These are phyloP conservation scores for Quercus tomentella DNA, from an alignment of 331 rosid genomes.

Conservation along the genomic window DNA sequence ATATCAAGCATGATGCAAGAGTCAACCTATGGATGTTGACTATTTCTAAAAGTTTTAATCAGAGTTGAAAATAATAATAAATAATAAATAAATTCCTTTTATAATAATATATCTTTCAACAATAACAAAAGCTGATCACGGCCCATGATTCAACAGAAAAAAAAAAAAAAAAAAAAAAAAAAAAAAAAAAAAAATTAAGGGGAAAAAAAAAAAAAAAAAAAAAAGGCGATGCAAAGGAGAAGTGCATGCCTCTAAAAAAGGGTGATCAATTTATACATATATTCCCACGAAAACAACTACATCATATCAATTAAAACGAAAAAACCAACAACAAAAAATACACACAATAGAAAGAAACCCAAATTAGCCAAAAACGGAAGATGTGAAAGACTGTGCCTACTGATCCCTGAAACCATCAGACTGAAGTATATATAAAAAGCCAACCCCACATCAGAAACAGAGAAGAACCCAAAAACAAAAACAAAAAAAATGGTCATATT, in stretches of 20 bases:
- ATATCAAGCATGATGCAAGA: neutral
- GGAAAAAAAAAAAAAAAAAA: neutral
- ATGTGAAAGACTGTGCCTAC: no score
- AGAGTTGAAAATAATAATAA: neutral
- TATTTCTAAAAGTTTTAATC: neutral
- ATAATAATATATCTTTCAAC: neutral
- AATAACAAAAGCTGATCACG: neutral
- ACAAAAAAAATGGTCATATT: neutral
- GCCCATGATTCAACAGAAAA: no score
- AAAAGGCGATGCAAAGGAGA: no score
- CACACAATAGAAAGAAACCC: no score
- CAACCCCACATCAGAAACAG: neutral
- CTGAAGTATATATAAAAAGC: no score
- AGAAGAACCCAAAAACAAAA: neutral
- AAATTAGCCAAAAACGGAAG: neutral
- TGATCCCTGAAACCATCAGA: neutral
- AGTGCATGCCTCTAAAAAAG: no score
- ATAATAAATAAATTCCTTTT: neutral
- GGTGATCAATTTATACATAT: neutral
- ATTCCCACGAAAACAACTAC: neutral
- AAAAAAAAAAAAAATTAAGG: no score
- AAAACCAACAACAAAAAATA: no score
- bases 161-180: neutral
- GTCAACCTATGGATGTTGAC: neutral
- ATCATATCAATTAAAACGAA: no score